Evolutionary conservation across 2,329 filamentous ascomycete genomes (phyloP), one percentile per base, ranked within the genome.

Genomic region (Colletotrichum tropicale): DNA sequence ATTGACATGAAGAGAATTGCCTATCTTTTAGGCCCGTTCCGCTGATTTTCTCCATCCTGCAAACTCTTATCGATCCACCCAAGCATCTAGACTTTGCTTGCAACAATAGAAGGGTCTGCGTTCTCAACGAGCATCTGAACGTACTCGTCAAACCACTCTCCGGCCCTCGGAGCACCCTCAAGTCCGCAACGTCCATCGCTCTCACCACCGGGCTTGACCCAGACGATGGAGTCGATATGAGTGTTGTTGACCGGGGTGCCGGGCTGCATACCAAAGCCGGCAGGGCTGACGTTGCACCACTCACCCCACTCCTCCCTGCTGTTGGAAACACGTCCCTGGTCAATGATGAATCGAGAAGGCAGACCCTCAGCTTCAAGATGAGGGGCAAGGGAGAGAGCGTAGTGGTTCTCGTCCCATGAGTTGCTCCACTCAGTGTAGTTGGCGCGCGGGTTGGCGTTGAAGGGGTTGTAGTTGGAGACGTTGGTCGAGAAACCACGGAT

Each of bases 201-300:
- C 81, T 88, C 86, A 13, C 86, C 86, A 13, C 84, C 85, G 0
- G 86, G 86, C 82, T 88, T 88, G 66, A 86, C 82, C 86, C 86
- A 88, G 16, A 87, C 86, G 60, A 88, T 82, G 71, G 83, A 83
- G 76, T 87, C 86, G 5, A 88, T 80, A 68, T 83, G 74, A 2
- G 79, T 78, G 78, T 85, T 86, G 72, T 84, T 83, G 16, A 82
- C 81, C 2, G 80, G 78, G 9, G 84, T 85, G 21, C 83, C 82
- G 1, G 86, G 85, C 15, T 75, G 74, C 10, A 80, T 80, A 12
- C 86, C 86, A 58, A 86, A 87, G 2, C 86, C 85, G 6, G 86
- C 82, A 8, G 80, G 81, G n/a, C 77, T 76, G 66, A 86, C 82
- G 71, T 88, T 87, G 79, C 86, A 88, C 86, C 86, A 88, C 68